Conservation (phyloP, 768 basidiomycete genomes). For the Nevesoporus exiguus region DNA sequence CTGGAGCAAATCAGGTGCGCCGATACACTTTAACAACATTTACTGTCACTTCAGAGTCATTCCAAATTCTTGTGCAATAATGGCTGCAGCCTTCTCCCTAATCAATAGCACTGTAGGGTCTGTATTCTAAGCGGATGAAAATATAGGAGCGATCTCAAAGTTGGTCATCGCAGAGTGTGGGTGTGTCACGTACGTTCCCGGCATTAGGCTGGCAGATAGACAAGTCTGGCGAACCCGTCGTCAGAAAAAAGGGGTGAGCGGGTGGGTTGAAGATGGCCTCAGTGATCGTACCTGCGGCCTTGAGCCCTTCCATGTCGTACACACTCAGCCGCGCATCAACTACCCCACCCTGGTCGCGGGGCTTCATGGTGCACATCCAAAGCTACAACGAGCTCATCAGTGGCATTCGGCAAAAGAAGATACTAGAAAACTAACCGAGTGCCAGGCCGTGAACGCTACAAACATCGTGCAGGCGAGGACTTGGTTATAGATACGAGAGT, state of each 20-base stretch:
- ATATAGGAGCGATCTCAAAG: background rate
- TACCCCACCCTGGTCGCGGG: constrained; percentile 55
- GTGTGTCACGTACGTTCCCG: constrained; percentile 15
- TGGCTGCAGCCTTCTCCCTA: constrained; percentile 59
- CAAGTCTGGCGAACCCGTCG: constrained; percentile 25
- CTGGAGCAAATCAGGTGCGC: background rate
- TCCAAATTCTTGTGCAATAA: constrained; percentile 52
- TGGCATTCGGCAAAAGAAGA: background rate
- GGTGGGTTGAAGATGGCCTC: too few relatives aligned
- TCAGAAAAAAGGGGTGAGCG: background rate
- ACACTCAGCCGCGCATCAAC: constrained; percentile 61
- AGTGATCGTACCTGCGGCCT: constrained; percentile 52
- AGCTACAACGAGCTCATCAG: constrained; percentile 34
- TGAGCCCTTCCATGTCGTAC: constrained; percentile 55
- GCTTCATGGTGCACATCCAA: constrained; percentile 70
- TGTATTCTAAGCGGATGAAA: constrained; percentile 31
- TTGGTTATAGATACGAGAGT: background rate
- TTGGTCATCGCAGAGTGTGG: too few relatives aligned
- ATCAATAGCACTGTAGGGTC: constrained; percentile 43
- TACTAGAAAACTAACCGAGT: constrained; percentile 10
- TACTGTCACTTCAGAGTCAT: background rate
- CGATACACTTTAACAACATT: background rate
- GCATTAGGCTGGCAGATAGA: constrained; percentile 34
- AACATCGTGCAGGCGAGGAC: fast-evolving
- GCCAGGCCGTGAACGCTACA: constrained; percentile 11